Evolutionary conservation across 2,329 filamentous ascomycete genomes (phyloP).

Genomic region (Aspergillus sp.): DNA sequence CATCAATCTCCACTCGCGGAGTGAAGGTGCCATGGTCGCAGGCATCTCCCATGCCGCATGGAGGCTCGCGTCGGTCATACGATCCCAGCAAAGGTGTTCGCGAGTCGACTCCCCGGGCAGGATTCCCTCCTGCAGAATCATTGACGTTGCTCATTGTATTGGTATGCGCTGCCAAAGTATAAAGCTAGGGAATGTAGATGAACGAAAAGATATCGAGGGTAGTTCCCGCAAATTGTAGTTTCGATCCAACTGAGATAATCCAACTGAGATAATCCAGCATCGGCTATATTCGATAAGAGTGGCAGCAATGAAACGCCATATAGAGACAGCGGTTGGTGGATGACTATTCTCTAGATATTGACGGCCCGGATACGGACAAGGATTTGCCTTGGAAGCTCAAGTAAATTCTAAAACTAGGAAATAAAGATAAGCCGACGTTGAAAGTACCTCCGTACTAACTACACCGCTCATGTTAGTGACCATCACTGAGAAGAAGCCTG

Average conservation of each 20-base stretch:
- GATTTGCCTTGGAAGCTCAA: not conserved
- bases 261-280: conserved; percentile 23
- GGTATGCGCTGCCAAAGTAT: conserved; percentile 3
- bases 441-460: not conserved
- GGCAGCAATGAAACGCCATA: conserved; percentile 2
- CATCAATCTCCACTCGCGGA: conserved; percentile 61
- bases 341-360: not conserved
- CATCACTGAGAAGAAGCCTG: not conserved
- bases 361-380: not conserved
- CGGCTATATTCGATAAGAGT: conserved; percentile 25
- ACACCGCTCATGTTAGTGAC: conserved; percentile 2
- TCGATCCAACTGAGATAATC: conserved; percentile 23
- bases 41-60: conserved; percentile 38
- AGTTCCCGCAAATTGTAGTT: conserved; percentile 32
- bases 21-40: conserved; percentile 79
- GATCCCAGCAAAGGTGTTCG: conserved; percentile 41
- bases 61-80: conserved; percentile 36
- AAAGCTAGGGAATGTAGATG: conserved; percentile 12
- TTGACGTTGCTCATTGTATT: conserved; percentile 14
- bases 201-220: conserved; percentile 33
- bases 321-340: not conserved
- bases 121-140: not conserved
- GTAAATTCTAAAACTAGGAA: not conserved
- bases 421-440: not conserved
- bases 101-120: conserved; percentile 23